Base-by-base conservation (phyloP, 148 eudicot species). In the Spergularia marina region DNA sequence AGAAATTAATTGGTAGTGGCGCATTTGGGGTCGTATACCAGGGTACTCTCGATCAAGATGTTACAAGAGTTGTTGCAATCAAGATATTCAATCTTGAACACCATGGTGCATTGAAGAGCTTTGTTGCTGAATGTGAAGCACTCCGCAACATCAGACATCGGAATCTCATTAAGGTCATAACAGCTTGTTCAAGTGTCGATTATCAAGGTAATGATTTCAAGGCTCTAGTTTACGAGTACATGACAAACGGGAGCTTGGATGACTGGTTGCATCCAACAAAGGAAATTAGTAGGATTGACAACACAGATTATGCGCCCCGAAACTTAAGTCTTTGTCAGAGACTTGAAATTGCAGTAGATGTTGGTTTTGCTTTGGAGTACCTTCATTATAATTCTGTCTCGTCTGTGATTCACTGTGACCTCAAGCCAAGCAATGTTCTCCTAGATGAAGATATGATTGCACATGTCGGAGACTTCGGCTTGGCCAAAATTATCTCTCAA, bases 341-440 rank as follows among this genome's bases (percentile, higher is more conserved):
- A 55, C 64, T 75, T 75, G 64, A 53, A 34, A 66, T 75, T 55
- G 78, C 73, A 51, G 65, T 73, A 7, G 87, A 82, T 74, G 79
- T 85, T 61, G 85, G 78, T 51, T 61, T 59, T 53, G 85, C 87
- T 6, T 20, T 85, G 23, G 82, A 85, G 54, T 82, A 85, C 54
- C 83, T 85, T 7, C 87, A 82, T 65, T 36, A 49, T 25, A 52
- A 70, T 17, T 66, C 73, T 64, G 73, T 62, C 13, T 63, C 75
- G 52, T 18, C 75, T 0, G 63, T 84, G 21, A 68, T 78, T 23
- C 86, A 84, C 34, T 81, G 86, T 21, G 86, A 84, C 72, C 62
- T 84, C 5, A 84, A 81, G 74, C 84, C 84, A 49, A 74, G 82
- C 67, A 84, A 81, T 74, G 67, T 81, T 54, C 82, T 84, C 56